Evolutionary conservation across 2,329 filamentous ascomycete genomes (phyloP), one percentile per base, ranked within the genome.

Genomic region (Fusarium napiforme): DNA sequence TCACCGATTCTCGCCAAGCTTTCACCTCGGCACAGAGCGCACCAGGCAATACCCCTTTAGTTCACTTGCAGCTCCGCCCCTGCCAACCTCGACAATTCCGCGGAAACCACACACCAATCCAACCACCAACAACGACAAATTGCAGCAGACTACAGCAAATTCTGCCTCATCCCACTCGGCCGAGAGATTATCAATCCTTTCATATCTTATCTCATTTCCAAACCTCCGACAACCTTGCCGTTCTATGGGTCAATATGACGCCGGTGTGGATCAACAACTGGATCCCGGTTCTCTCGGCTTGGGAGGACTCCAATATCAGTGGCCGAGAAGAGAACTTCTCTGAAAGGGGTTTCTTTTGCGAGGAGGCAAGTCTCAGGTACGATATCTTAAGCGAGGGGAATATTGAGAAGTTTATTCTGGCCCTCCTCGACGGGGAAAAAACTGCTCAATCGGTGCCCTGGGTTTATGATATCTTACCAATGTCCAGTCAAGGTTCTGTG

Each of bases 181-280:
- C 43, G 34, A 26, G 40, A 55, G 23, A 43, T 32, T 49, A 32
- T 53, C 59, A 46, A 47, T 34, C 21, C 23, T 16, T 55, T 7
- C 11, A 6, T 34, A 30, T 56, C 52, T 42, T 34, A 57, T 60
- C 52, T 45, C 52, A 59, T 64, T 60, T 49, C 65, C 45, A 39
- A 58, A 36, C 52, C 23, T 30, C 16, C 16, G 21, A 36, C 30
- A 70, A 72, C 71, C 67, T 74, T 72, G 68, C 64, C 57, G 53
- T 60, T 74, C 43, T 52, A 67, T 74, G 71, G 71, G 64, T 64
- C 67, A 47, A 53, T 36, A 74, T 69, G 71, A 74, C 71, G 67
- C 67, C 30, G 71, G 32, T 74, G 71, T 74, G 71, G 71, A 72
- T 71, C 42, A 65, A 47, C 47, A 64, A 71, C 50, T 74, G 71